These are phyloP conservation scores for Inga laurina DNA, from an alignment of 306 rosid species.

Conservation along the genomic window DNA sequence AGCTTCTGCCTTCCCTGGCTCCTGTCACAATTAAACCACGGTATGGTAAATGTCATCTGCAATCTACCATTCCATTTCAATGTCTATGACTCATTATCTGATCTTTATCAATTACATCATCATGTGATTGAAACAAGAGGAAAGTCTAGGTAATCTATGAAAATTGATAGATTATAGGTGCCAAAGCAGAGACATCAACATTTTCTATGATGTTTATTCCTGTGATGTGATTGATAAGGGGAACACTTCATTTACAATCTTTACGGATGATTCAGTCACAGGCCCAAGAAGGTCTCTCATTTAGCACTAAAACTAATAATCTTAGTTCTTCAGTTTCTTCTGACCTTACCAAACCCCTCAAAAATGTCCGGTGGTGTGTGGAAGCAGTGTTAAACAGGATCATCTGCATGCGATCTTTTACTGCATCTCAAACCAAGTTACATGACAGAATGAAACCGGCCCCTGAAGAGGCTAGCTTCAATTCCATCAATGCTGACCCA, in stretches of 20 bases:
- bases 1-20: slow-evolving; percentile 33
- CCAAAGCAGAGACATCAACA: not conserved
- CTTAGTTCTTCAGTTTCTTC: not conserved
- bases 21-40: slow-evolving; percentile 14
- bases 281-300: not conserved
- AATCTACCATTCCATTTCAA: not conserved
- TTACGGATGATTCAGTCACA: not conserved
- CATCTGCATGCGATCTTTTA: not conserved
- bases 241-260: not conserved
- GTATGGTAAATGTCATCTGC: not conserved
- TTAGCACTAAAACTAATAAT: not conserved
- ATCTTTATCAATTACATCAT: not conserved
- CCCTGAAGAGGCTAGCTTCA: not conserved
- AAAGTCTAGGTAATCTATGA: not conserved
- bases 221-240: not conserved
- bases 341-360: not conserved
- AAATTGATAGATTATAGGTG: not conserved
- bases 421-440: not conserved
- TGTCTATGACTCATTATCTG: not conserved
- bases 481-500: not conserved
- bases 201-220: not conserved
- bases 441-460: not conserved
- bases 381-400: not conserved
- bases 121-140: not conserved
- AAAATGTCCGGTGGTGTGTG: not conserved